Percentiles rank a stretch among this genome's conserved stretches.
Conservation (phyloP, 208 protist species). For the Leishmania gerbilli region DNA sequence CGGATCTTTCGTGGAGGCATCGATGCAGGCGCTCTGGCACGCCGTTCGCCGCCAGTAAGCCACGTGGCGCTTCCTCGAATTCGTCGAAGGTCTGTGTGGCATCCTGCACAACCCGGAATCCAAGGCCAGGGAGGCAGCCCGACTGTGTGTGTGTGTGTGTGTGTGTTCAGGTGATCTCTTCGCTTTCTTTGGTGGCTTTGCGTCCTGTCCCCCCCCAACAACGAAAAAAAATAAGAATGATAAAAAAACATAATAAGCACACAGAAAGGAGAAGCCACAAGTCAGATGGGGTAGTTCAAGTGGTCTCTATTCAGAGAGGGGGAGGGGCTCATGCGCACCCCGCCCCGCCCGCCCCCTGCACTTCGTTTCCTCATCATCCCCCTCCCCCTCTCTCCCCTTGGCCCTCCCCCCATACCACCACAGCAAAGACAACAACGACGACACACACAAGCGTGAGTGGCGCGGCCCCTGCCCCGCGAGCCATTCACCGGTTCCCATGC, state of each 20-base stretch:
- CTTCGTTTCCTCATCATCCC: too few relatives aligned
- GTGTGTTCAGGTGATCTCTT: neutral
- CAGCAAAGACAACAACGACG: too few relatives aligned
- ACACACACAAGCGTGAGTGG: too few relatives aligned
- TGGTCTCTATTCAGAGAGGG: too few relatives aligned
- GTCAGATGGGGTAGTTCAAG: neutral
- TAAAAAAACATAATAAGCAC: neutral
- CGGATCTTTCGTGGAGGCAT: conserved; percentile 47
- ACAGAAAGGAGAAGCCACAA: neutral
- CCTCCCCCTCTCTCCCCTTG: too few relatives aligned
- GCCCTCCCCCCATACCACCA: too few relatives aligned
- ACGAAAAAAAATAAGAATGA: neutral
- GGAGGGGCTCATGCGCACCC: too few relatives aligned
- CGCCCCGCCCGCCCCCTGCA: too few relatives aligned
- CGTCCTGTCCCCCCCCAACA: neutral
- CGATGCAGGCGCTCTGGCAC: conserved; percentile 36
- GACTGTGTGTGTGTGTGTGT: neutral
- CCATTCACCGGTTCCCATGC: neutral
- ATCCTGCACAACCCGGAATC: too few relatives aligned
- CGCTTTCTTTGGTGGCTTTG: neutral
- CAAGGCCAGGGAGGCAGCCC: too few relatives aligned
- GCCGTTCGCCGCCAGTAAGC: conserved; percentile 9
- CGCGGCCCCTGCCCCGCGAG: too few relatives aligned
- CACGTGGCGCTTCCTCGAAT: neutral
- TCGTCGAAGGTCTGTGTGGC: too few relatives aligned